A percentile compares a stretch with the other conserved stretches of the same genome.
Evolutionary conservation across 805 yeast genomes (phyloP).

Genomic region (Candida rishiriensis): DNA sequence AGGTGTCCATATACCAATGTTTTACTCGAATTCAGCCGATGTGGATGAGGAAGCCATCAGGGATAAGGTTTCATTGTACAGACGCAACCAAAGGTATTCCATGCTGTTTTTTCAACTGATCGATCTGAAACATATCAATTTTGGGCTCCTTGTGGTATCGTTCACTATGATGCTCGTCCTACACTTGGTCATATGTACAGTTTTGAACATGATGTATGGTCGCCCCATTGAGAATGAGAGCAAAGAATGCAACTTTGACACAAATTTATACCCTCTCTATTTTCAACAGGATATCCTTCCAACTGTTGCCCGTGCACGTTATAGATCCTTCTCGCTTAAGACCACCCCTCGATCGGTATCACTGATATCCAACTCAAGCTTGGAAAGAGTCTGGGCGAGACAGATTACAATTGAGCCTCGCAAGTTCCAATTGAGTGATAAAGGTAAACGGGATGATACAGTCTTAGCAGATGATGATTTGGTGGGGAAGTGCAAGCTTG

Average conservation of each 20-base stretch:
- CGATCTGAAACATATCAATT: slow-evolving; percentile 21
- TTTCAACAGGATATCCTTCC: no score
- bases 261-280: no score
- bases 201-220: slow-evolving; percentile 10
- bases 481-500: slow-evolving; percentile 14
- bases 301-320: no score
- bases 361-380: not conserved
- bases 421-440: not conserved
- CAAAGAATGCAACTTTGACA: no score
- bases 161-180: slow-evolving; percentile 14
- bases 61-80: slow-evolving; percentile 13
- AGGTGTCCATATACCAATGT: slow-evolving; percentile 16
- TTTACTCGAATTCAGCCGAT: slow-evolving; percentile 9
- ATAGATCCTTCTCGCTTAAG: no score
- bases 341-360: not conserved
- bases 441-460: slow-evolving; percentile 6
- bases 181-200: slow-evolving; percentile 17
- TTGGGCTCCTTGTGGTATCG: slow-evolving; percentile 12
- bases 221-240: not conserved
- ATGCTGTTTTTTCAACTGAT: slow-evolving; percentile 13
- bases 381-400: slow-evolving; percentile 7
- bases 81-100: slow-evolving; percentile 13
- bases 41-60: slow-evolving; percentile 4
- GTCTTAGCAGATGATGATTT: slow-evolving; percentile 8
- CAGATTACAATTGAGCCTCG: not conserved